phyloP scores from a whole-genome alignment of 768 basidiomycete genomes.

The Candolleomyces efflorescens region DNA sequence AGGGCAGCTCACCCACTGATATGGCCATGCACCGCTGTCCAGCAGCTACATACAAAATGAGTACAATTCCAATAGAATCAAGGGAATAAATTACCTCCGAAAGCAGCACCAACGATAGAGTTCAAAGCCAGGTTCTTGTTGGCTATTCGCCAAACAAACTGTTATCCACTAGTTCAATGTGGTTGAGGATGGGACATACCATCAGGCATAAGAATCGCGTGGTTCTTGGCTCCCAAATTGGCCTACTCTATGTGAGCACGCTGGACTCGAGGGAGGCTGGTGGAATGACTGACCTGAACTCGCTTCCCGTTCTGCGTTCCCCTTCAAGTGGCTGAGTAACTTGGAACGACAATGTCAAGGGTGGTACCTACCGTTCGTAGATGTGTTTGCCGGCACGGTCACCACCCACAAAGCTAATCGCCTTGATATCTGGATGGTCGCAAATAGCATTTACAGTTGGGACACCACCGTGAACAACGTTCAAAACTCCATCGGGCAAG shows the following conservation, averaged over 20 bases:
- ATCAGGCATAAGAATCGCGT: slow-evolving; percentile 90
- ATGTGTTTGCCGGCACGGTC: slow-evolving; percentile 93
- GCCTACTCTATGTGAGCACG: slow-evolving; percentile 22
- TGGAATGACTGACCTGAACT: slow-evolving; percentile 50
- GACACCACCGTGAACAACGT: slow-evolving; percentile 86
- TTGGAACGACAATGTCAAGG: neutral
- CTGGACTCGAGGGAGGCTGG: neutral
- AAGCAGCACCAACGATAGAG: slow-evolving; percentile 90
- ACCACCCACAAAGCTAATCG: slow-evolving; percentile 95
- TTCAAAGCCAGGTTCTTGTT: slow-evolving; percentile 92
- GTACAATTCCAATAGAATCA: neutral
- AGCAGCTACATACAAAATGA: slow-evolving; percentile 52
- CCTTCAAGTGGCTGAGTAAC: slow-evolving; percentile 29
- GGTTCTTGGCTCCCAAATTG: slow-evolving; percentile 94
- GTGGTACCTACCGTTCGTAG: slow-evolving; percentile 61
- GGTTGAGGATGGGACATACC: slow-evolving; percentile 46
- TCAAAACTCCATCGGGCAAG: slow-evolving; percentile 83
- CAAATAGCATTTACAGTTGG: slow-evolving; percentile 93
- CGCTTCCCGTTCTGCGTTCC: slow-evolving; percentile 86
- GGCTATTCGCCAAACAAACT: slow-evolving; percentile 37
- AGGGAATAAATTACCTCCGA: slow-evolving; percentile 56
- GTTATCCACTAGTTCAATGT: neutral
- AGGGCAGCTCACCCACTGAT: slow-evolving; percentile 64
- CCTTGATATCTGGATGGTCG: slow-evolving; percentile 86
- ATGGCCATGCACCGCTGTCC: slow-evolving; percentile 98